phyloP scores from a whole-genome alignment of 306 rosid genomes.

The Lagenaria siceraria region DNA sequence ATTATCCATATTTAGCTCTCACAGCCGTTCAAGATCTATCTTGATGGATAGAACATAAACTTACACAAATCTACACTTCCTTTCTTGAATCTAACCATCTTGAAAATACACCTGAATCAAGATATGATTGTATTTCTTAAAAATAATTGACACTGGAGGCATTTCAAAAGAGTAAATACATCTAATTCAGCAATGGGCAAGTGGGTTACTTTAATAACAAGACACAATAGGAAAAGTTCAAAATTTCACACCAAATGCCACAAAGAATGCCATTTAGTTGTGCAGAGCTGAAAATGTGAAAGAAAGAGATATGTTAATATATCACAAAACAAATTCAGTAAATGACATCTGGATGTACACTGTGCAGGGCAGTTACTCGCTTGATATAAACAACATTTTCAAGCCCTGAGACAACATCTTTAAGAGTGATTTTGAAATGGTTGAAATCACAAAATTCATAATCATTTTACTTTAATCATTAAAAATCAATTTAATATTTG shows the following conservation, averaged over 20 bases:
- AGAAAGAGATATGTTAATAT: not conserved
- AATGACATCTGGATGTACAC: not conserved
- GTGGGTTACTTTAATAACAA: not conserved
- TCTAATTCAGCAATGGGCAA: not conserved
- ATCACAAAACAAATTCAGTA: not conserved
- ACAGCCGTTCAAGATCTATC: constrained; percentile 22
- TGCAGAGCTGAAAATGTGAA: not conserved
- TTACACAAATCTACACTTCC: not conserved
- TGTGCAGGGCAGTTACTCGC: not conserved
- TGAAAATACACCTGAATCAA: not conserved
- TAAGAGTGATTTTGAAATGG: too few species aligned
- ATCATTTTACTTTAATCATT: too few species aligned
- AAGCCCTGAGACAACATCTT: too few species aligned
- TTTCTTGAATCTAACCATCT: not conserved
- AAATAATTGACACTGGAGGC: not conserved
- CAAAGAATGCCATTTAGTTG: not conserved
- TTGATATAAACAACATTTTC: not conserved
- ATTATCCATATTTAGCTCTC: constrained; percentile 11
- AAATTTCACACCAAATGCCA: not conserved
- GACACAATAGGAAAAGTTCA: not conserved
- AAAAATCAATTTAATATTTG: too few species aligned
- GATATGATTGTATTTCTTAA: not conserved
- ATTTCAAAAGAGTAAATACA: not conserved
- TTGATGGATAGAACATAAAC: constrained; percentile 8
- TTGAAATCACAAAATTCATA: too few species aligned